Percentiles rank a stretch among this genome's conserved stretches.
These are phyloP conservation scores for Carpinus fangiana DNA, from an alignment of 306 rosid species.

Conservation along the genomic window DNA sequence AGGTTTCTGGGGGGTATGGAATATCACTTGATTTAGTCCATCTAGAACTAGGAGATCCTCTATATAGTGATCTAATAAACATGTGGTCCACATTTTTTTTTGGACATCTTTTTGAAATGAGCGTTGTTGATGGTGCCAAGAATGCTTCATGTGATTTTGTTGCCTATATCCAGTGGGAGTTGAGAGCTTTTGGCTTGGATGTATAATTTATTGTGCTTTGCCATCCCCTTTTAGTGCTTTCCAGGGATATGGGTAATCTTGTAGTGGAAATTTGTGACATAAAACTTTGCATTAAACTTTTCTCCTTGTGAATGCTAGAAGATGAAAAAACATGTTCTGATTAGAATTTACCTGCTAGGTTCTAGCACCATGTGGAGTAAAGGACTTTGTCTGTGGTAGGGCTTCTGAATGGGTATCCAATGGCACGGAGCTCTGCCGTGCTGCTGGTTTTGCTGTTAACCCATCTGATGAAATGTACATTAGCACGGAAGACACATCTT, in stretches of 20 bases:
- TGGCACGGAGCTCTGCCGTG: conserved; percentile 87
- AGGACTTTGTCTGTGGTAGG: conserved; percentile 95
- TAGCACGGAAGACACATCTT: conserved; percentile 43
- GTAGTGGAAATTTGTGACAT: background rate
- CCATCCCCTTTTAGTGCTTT: background rate
- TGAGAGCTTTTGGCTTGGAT: background rate
- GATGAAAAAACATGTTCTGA: conserved; percentile 19
- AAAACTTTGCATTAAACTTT: background rate
- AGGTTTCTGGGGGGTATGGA: conserved; percentile 4
- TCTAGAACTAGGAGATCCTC: background rate
- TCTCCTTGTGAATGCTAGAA: conserved; percentile 13
- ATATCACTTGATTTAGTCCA: background rate
- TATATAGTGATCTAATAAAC: background rate
- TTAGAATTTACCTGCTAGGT: conserved; percentile 55
- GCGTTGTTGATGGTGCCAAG: background rate
- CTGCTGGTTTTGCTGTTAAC: conserved; percentile 82
- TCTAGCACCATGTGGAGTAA: conserved; percentile 94
- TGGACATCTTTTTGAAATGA: background rate
- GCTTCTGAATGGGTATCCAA: conserved; percentile 88
- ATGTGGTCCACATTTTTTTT: background rate
- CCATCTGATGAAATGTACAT: conserved; percentile 33
- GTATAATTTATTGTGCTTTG: background rate
- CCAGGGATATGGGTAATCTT: background rate
- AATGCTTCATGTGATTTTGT: background rate
- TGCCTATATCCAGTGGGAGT: background rate